Evolutionary conservation across 768 basidiomycete genomes (phyloP).

Genomic region (Rhodotorula paludigena): DNA sequence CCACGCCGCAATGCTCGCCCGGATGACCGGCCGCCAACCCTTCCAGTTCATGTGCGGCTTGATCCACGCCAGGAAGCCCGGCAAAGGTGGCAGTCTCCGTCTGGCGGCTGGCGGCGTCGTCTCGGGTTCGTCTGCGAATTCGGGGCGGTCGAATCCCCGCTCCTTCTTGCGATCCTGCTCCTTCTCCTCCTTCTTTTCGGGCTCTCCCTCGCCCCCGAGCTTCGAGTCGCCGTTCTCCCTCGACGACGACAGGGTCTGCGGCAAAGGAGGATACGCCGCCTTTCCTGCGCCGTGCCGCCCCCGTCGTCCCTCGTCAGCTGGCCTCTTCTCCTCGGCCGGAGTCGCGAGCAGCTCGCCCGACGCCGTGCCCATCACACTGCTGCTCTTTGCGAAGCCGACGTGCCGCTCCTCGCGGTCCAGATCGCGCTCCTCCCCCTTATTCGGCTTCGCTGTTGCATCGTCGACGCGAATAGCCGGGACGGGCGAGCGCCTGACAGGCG

Average conservation of each 20-base stretch:
- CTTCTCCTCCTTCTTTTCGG: neutral
- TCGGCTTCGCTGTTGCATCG: neutral
- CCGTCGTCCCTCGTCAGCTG: neutral
- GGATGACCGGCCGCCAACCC: slow-evolving; percentile 29
- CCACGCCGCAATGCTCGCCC: slow-evolving; percentile 31
- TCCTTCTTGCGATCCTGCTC: neutral
- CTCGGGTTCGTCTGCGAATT: neutral
- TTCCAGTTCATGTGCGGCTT: slow-evolving; percentile 35
- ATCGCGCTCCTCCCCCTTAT: neutral
- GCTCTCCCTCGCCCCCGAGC: neutral
- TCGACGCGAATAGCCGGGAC: slow-evolving; percentile 20
- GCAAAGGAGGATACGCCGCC: neutral
- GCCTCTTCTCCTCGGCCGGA: neutral
- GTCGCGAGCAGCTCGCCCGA: fast-evolving
- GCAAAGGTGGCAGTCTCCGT: neutral
- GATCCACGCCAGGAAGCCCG: slow-evolving; percentile 16
- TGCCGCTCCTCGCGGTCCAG: slow-evolving; percentile 18
- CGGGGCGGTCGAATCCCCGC: neutral
- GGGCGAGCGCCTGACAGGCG: neutral
- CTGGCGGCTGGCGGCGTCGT: neutral
- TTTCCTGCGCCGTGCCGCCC: neutral
- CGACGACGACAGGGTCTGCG: neutral
- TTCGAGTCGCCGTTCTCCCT: neutral
- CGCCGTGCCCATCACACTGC: neutral
- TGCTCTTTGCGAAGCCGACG: slow-evolving; percentile 14